Percentiles rank a stretch among this genome's conserved stretches.
Conservation (phyloP, 164 flowering plant species). For the Cinnamomum chago region DNA sequence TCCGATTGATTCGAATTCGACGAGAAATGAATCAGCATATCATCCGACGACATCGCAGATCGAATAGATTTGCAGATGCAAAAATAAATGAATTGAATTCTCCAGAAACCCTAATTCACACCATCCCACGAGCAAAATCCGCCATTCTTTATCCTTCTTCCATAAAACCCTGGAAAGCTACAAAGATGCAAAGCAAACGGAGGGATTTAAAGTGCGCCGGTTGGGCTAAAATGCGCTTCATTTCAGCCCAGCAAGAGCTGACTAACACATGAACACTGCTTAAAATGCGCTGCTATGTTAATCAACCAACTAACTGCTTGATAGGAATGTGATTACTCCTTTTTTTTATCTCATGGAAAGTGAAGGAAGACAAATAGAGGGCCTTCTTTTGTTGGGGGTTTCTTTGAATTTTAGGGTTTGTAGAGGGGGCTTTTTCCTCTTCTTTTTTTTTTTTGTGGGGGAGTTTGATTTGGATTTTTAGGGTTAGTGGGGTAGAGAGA, state of each 20-base stretch:
- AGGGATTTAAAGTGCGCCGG: not conserved
- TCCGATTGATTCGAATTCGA: constrained; percentile 92
- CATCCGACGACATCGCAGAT: constrained; percentile 52
- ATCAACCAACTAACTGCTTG: too few species aligned
- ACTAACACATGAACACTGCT: too few species aligned
- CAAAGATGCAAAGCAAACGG: not conserved
- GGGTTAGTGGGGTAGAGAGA: not conserved
- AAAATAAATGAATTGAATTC: not conserved
- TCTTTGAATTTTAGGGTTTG: too few species aligned
- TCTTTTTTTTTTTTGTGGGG: too few species aligned
- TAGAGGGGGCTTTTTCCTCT: too few species aligned
- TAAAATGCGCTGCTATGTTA: too few species aligned
- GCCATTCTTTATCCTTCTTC: not conserved
- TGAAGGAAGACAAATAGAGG: too few species aligned
- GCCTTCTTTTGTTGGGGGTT: too few species aligned
- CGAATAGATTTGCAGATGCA: not conserved
- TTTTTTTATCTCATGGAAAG: too few species aligned
- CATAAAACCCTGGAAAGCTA: not conserved
- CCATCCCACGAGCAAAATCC: constrained; percentile 3
- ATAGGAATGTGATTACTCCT: too few species aligned
- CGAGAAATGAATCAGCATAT: constrained; percentile 71
- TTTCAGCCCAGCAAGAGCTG: too few species aligned
- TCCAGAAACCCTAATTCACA: constrained; percentile 16
- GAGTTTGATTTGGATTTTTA: not conserved
- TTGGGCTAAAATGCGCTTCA: not conserved